Base-by-base conservation (phyloP, 371 early-diverging fungal species). In the Rhizopus stolonifer region DNA sequence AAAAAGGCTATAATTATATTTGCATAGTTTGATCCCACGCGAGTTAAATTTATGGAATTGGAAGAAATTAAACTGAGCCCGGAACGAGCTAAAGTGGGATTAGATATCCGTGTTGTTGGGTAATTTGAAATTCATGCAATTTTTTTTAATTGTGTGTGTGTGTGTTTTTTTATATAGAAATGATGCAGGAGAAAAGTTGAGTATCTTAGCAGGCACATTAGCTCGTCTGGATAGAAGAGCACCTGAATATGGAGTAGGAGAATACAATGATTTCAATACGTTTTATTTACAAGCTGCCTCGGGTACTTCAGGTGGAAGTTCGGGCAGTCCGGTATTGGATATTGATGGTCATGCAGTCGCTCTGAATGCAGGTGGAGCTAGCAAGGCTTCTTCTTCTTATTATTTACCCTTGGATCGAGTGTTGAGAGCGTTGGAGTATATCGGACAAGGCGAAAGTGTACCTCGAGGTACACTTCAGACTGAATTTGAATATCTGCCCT, bases 31-130 rank as follows among this genome's bases (percentile, higher is more conserved):
- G 91, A 95, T 70, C 90, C 90, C 7, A 51, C 57, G 18, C 80
- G 86, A 52, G 80, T 96, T 49, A 70, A 81, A 48, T 90, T 89
- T 66, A 81, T 92, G 83, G 65, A 76, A 2, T 62, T 91, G 3
- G 69, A 72, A 10, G 83, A 83, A 46, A 90, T 93, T 48, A 61
- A 77, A n/a, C 80, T 93, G 21, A 79, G 79, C 31, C 93, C 93
- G 3, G 83, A 88, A 43, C 55, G 81, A 10, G 93, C 91, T n/a
- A 81, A 83, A 36, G 89, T 93, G 6, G 93, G 93, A 17, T 72
- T 88, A 47, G 93, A 93, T 31, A 89, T 93, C 50, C 77, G 91
- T 15, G 91, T 93, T 1, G 88, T 91, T 10, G 93, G 91, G 74
- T 74, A 67, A 60, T 2, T 14, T 32, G 32, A 23, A 0, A 13